These are phyloP conservation scores for Trichoderma sp. DNA, from an alignment of 2,329 filamentous ascomycete genomes.

Conservation along the genomic window DNA sequence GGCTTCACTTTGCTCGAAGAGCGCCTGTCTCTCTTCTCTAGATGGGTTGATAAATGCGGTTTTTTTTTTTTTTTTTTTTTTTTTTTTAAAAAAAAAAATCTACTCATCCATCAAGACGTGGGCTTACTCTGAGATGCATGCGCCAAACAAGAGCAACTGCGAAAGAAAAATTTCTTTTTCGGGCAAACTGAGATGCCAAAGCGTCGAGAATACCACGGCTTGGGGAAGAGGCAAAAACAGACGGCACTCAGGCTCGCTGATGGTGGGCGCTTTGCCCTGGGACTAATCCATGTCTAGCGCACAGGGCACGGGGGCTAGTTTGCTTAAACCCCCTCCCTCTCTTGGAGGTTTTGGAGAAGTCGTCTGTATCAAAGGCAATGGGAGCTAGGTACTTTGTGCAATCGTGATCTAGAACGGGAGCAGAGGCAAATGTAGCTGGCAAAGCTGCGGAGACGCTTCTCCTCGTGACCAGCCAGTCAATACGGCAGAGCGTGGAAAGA, in stretches of 20 bases:
- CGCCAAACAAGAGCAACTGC: not conserved
- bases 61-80: too few species aligned
- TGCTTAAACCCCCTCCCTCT: not conserved
- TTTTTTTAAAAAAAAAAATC: too few species aligned
- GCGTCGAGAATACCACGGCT: not conserved
- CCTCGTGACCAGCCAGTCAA: not conserved
- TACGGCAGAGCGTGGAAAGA: not conserved
- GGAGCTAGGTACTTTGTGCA: not conserved
- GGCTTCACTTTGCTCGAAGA: not conserved
- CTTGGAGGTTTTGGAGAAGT: not conserved
- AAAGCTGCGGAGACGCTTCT: not conserved
- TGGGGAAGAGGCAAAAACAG: not conserved
- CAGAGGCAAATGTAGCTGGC: not conserved
- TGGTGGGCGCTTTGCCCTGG: constrained; percentile 30
- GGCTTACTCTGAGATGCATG: not conserved
- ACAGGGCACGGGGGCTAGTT: constrained; percentile 25
- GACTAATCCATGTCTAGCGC: constrained; percentile 34
- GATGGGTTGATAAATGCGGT: not conserved
- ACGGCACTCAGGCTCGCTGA: constrained; percentile 19
- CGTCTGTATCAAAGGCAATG: not conserved
- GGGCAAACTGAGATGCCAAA: not conserved
- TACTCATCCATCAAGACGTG: not conserved
- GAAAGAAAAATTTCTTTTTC: not conserved
- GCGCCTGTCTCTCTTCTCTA: not conserved
- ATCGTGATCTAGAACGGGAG: not conserved